A percentile compares a stretch with the other conserved stretches of the same genome.
These are phyloP conservation scores for Pythium brachiatum DNA, from an alignment of 352 stramenopile species.

Conservation along the genomic window DNA sequence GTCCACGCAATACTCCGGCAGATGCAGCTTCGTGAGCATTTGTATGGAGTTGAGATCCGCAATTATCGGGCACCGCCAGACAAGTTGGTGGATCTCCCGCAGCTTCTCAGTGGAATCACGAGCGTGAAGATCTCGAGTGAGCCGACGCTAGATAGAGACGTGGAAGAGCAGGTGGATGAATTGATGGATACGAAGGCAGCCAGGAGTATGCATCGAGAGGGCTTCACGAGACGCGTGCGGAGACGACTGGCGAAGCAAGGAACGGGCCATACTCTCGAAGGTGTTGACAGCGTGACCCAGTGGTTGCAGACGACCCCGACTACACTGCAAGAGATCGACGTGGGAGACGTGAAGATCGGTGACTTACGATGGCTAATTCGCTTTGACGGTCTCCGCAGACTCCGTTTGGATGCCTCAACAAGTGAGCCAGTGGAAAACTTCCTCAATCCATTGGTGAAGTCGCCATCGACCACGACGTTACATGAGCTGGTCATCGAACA, in stretches of 20 bases:
- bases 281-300: not conserved
- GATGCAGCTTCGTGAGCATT: constrained; percentile 10
- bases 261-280: not conserved
- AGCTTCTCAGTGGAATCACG: constrained; percentile 2
- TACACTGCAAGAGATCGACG: not conserved
- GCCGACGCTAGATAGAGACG: constrained; percentile 9
- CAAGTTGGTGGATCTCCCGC: not conserved
- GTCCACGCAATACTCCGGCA: constrained; percentile 13
- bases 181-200: not conserved
- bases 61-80: not conserved
- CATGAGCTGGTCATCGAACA: constrained; percentile 5
- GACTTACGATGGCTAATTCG: not conserved
- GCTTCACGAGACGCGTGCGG: constrained; percentile 4
- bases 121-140: constrained; percentile 11
- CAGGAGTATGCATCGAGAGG: not conserved
- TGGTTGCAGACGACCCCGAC: not conserved
- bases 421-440: not conserved
- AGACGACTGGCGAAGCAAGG: not conserved
- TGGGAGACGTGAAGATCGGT: not conserved
- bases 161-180: constrained; percentile 5
- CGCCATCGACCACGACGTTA: not conserved
- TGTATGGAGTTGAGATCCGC: constrained; percentile 11
- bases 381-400: constrained; percentile 11
- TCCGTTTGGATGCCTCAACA: constrained; percentile 8
- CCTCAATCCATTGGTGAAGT: not conserved